Percentiles rank a stretch among this genome's conserved stretches.
These are phyloP conservation scores for Penicillium goetzii DNA, from an alignment of 495 filamentous ascomycete genomes.

Conservation along the genomic window DNA sequence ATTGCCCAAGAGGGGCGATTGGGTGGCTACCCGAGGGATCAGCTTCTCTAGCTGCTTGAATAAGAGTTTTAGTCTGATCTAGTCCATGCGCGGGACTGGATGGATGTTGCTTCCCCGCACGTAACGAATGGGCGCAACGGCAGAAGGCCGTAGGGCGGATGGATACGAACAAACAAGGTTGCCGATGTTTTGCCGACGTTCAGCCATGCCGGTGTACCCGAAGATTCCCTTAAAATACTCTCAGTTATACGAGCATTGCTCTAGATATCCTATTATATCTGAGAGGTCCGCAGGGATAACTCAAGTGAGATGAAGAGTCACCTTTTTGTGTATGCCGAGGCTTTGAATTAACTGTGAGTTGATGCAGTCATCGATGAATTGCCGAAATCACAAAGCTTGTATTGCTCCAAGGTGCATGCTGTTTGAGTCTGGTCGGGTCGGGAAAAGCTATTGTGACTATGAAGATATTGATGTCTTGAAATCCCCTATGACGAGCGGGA, in stretches of 20 bases:
- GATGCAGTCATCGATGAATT: background rate
- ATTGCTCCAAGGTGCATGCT: background rate
- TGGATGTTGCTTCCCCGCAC: slow-evolving; percentile 4
- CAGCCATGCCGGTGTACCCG: slow-evolving; percentile 1
- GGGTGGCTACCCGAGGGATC: background rate
- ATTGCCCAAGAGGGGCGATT: background rate
- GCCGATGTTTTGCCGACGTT: background rate
- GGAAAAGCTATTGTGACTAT: background rate
- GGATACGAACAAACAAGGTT: background rate
- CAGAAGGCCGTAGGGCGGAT: background rate
- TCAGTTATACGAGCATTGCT: background rate
- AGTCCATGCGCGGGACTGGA: background rate
- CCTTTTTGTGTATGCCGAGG: background rate
- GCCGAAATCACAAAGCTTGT: background rate
- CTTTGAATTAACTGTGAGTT: background rate
- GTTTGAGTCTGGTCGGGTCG: background rate
- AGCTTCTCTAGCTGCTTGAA: background rate
- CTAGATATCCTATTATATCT: background rate
- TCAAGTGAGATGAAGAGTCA: background rate
- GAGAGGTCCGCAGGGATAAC: background rate
- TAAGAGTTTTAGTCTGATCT: background rate
- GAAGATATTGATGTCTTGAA: background rate
- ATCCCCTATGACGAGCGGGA: background rate
- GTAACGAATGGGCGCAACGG: background rate
- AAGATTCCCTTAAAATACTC: background rate